These are phyloP conservation scores for Schizothecium vesticola DNA, from an alignment of 495 filamentous ascomycete species.

Conservation along the genomic window DNA sequence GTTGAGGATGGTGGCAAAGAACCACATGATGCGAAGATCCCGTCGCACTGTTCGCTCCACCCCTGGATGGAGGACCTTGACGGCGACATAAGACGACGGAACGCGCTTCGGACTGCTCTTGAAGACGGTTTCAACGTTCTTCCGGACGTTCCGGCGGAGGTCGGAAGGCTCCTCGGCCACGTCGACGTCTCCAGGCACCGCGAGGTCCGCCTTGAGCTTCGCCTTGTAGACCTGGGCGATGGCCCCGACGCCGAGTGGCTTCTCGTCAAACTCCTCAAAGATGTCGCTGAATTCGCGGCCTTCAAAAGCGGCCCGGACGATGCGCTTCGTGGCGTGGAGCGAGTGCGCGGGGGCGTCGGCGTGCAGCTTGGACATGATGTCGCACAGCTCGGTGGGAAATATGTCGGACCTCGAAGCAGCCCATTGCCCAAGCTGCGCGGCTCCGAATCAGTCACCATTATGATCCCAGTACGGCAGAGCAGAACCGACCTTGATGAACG, in stretches of 20 bases:
- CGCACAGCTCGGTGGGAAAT: constrained; percentile 91
- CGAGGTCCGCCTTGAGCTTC: constrained; percentile 76
- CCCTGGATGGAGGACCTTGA: constrained; percentile 92
- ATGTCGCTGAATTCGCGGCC: constrained; percentile 80
- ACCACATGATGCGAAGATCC: constrained; percentile 87
- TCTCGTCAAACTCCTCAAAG: constrained; percentile 93
- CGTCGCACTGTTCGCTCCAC: constrained; percentile 84
- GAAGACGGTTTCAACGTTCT: constrained; percentile 77
- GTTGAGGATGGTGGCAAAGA: constrained; percentile 84
- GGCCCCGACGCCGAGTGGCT: constrained; percentile 87
- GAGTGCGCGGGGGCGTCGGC: constrained; percentile 92
- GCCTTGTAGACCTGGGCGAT: constrained; percentile 99
- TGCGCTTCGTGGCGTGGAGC: constrained; percentile 70
- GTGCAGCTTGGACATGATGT: constrained; percentile 89
- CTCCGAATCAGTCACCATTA: background rate
- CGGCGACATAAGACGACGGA: constrained; percentile 87
- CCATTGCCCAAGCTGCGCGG: constrained; percentile 87
- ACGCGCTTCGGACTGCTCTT: constrained; percentile 81
- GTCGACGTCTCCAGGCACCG: constrained; percentile 54
- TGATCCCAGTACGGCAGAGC: background rate
- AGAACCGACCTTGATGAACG: constrained; percentile 85
- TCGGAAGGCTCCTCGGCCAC: constrained; percentile 48
- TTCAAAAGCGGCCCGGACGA: constrained; percentile 72
- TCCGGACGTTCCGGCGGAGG: constrained; percentile 61
- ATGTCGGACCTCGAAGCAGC: constrained; percentile 95